Conservation (phyloP, 768 basidiomycete species). For the Lactarius sp. region DNA sequence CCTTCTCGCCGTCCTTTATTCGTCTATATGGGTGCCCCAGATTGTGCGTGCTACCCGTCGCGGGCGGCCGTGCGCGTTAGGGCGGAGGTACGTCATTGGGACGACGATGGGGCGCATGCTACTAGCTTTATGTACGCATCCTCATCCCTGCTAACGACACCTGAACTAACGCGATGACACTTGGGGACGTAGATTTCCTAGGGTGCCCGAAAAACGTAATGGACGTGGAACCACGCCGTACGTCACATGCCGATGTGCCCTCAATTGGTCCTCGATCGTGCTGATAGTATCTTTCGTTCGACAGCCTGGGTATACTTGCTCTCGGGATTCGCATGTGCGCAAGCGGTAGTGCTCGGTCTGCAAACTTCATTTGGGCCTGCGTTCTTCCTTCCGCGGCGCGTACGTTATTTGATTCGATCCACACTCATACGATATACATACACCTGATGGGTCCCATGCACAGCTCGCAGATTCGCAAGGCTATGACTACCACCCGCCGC, state of each 20-base stretch:
- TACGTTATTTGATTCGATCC: neutral
- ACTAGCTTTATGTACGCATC: conserved; percentile 64
- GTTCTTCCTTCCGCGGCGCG: conserved; percentile 59
- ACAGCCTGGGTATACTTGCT: conserved; percentile 64
- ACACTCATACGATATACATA: neutral
- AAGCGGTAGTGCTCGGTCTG: conserved; percentile 56
- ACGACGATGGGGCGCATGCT: conserved; percentile 68
- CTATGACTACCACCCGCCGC: conserved; percentile 82
- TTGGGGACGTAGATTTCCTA: conserved; percentile 61
- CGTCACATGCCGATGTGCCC: neutral
- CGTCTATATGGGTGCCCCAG: conserved; percentile 81
- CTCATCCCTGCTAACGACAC: conserved; percentile 1
- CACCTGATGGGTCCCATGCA: neutral
- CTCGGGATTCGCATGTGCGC: conserved; percentile 54
- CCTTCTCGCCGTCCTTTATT: conserved; percentile 66
- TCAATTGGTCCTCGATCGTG: neutral
- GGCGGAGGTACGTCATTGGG: conserved; percentile 68
- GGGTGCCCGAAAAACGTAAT: conserved; percentile 82
- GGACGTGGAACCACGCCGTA: conserved; percentile 71
- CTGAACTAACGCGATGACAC: neutral
- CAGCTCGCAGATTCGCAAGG: conserved; percentile 57
- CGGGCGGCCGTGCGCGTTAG: conserved; percentile 64
- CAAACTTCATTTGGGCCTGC: conserved; percentile 76
- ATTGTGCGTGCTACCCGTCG: conserved; percentile 71
- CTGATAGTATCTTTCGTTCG: neutral